A percentile compares a stretch with the other conserved stretches of the same genome.
Evolutionary conservation across 83 land plant species (phyloP).

Genomic region (Larix sibirica): DNA sequence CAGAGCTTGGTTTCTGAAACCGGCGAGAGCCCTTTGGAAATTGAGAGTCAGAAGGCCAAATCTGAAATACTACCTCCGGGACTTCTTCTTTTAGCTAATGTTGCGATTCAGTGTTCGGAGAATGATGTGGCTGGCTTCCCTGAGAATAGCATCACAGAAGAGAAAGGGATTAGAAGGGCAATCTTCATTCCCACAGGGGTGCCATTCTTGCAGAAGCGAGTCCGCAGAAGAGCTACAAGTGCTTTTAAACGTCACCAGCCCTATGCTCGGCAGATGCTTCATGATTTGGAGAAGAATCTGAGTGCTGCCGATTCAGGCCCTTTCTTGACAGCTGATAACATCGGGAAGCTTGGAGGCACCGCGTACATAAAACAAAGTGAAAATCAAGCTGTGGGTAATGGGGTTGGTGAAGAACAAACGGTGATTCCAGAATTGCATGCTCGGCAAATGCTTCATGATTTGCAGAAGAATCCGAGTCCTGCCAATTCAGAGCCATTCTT

Average conservation of each 20-base stretch:
- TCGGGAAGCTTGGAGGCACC: neutral
- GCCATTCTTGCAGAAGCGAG: neutral
- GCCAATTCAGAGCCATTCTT: neutral
- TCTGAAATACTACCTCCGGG: neutral
- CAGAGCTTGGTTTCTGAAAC: neutral
- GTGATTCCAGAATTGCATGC: too few relatives aligned
- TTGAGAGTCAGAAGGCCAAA: neutral
- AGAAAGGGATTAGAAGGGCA: neutral
- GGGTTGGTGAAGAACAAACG: too few relatives aligned
- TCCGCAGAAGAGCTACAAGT: neutral
- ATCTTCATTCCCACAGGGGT: neutral
- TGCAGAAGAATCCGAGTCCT: neutral
- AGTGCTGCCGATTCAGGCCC: neutral
- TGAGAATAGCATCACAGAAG: neutral
- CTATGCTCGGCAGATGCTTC: neutral
- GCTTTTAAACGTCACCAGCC: neutral
- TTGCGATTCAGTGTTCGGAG: neutral
- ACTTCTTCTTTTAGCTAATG: neutral
- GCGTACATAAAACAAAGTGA: neutral
- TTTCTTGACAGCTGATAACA: neutral
- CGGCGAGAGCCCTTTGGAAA: neutral
- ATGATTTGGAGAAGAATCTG: neutral
- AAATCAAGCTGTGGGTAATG: neutral
- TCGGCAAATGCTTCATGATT: neutral
- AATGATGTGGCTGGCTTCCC: neutral